Evolutionary conservation across 2,329 filamentous ascomycete genomes (phyloP).

Genomic region (Clarireedia homoeocarpa): DNA sequence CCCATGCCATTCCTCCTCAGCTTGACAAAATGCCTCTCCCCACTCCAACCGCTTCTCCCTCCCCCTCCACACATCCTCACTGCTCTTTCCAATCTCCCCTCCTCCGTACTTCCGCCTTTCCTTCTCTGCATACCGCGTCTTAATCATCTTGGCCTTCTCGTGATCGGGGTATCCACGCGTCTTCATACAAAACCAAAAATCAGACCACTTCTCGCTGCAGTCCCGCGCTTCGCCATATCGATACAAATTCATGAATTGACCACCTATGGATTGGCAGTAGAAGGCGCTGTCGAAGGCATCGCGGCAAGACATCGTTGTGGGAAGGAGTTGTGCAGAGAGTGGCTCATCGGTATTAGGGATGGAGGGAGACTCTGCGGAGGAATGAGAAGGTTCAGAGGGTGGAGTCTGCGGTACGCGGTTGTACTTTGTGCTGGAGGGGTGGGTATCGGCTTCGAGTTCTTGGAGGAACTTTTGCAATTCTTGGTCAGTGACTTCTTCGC

Average conservation of each 20-base stretch:
- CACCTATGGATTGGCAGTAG: slow-evolving; percentile 86
- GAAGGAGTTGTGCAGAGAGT: slow-evolving; percentile 63
- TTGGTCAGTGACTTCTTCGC: slow-evolving; percentile 28
- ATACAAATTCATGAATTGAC: slow-evolving; percentile 89
- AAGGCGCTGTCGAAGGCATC: slow-evolving; percentile 87
- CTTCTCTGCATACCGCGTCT: slow-evolving; percentile 51
- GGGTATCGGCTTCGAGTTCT: slow-evolving; percentile 26
- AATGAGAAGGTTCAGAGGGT: slow-evolving; percentile 1
- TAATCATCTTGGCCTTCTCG: slow-evolving; percentile 44
- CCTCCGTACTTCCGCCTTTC: slow-evolving; percentile 43
- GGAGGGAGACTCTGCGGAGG: slow-evolving; percentile 12
- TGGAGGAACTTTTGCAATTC: slow-evolving; percentile 29
- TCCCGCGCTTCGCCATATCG: slow-evolving; percentile 69
- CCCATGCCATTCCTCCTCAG: neutral
- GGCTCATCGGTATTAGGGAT: slow-evolving; percentile 27
- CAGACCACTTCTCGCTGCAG: slow-evolving; percentile 80
- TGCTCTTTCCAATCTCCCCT: slow-evolving; percentile 51
- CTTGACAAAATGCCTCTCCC: slow-evolving; percentile 23
- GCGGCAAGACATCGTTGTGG: slow-evolving; percentile 79
- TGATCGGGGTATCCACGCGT: slow-evolving; percentile 54
- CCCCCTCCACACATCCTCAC: slow-evolving; percentile 84
- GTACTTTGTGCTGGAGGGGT: slow-evolving; percentile 23
- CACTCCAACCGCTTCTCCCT: slow-evolving; percentile 53
- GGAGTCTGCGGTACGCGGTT: slow-evolving; percentile 20
- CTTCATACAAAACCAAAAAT: slow-evolving; percentile 98